Percentiles rank a stretch among this genome's conserved stretches.
phyloP scores from a whole-genome alignment of 352 stramenopile species.

The Globisporangium polare region DNA sequence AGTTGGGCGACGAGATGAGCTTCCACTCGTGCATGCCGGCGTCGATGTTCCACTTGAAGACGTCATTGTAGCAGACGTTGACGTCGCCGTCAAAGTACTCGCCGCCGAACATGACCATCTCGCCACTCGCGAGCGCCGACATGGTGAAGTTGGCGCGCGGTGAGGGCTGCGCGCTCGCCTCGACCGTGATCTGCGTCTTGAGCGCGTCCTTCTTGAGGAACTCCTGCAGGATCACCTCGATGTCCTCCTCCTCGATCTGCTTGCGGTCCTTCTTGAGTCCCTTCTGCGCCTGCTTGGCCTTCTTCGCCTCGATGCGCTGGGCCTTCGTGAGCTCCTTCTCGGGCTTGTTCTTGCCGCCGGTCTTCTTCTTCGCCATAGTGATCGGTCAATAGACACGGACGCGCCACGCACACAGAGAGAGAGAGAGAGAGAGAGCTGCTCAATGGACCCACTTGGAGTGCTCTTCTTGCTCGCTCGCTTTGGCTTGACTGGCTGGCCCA shows the following conservation, averaged over 20 bases:
- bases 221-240: slow-evolving; percentile 75
- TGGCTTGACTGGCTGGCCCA: neutral
- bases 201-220: slow-evolving; percentile 77
- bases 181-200: slow-evolving; percentile 59
- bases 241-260: slow-evolving; percentile 73
- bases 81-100: slow-evolving; percentile 98
- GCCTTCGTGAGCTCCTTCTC: slow-evolving; percentile 74
- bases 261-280: slow-evolving; percentile 79
- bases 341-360: slow-evolving; percentile 35
- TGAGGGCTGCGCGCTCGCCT: slow-evolving; percentile 45
- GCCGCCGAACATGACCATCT: slow-evolving; percentile 94
- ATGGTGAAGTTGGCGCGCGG: slow-evolving; percentile 81
- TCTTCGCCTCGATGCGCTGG: slow-evolving; percentile 76
- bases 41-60: slow-evolving; percentile 93
- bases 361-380: slow-evolving; percentile 73
- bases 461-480: neutral
- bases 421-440: slow-evolving; percentile 1
- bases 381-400: neutral
- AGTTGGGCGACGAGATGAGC: slow-evolving; percentile 84
- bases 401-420: neutral
- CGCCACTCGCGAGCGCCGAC: slow-evolving; percentile 60
- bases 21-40: slow-evolving; percentile 69
- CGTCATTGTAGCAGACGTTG: slow-evolving; percentile 95
- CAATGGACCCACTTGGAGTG: neutral
- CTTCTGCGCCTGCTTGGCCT: slow-evolving; percentile 77